Percentiles rank a stretch among this genome's conserved stretches.
These are phyloP conservation scores for Phtheirospermum japonicum DNA, from an alignment of 257 asterid genomes.

Conservation along the genomic window DNA sequence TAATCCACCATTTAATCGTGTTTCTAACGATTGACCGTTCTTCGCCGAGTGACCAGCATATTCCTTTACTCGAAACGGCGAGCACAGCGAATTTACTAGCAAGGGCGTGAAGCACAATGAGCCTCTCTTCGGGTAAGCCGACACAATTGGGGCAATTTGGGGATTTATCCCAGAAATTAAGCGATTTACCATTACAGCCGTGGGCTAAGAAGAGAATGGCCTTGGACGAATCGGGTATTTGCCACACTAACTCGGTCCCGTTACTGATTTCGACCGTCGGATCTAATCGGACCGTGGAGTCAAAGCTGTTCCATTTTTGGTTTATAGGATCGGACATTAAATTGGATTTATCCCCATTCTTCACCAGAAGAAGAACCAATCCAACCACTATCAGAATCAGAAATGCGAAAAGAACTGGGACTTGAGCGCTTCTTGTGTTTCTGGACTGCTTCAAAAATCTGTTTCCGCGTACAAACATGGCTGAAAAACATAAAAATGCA, in stretches of 20 bases:
- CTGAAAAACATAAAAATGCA: slow-evolving; percentile 34
- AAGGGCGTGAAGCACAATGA: slow-evolving; percentile 71
- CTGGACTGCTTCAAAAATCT: slow-evolving; percentile 46
- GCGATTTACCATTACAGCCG: slow-evolving; percentile 69
- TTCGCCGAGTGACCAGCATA: slow-evolving; percentile 73
- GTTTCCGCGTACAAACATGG: slow-evolving; percentile 47
- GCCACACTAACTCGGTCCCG: slow-evolving; percentile 76
- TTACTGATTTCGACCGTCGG: slow-evolving; percentile 56
- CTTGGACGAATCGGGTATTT: slow-evolving; percentile 72
- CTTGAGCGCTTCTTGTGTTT: slow-evolving; percentile 30
- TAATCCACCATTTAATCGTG: slow-evolving; percentile 61
- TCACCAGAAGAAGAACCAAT: slow-evolving; percentile 41
- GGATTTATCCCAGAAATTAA: slow-evolving; percentile 86
- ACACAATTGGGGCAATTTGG: slow-evolving; percentile 65
- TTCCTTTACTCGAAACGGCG: slow-evolving; percentile 69
- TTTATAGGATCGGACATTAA: slow-evolving; percentile 29
- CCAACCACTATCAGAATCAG: slow-evolving; percentile 39
- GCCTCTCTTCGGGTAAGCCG: slow-evolving; percentile 95
- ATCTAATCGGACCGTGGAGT: slow-evolving; percentile 47
- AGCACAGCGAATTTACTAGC: slow-evolving; percentile 76
- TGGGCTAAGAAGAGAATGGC: slow-evolving; percentile 65
- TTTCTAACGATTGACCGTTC: slow-evolving; percentile 55
- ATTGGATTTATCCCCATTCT: slow-evolving; percentile 34
- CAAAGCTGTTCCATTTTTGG: slow-evolving; percentile 48
- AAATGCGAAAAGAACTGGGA: slow-evolving; percentile 38